phyloP scores from a whole-genome alignment of 192 early-diverging fungal species.

The Borealophlyctis nickersoniae region DNA sequence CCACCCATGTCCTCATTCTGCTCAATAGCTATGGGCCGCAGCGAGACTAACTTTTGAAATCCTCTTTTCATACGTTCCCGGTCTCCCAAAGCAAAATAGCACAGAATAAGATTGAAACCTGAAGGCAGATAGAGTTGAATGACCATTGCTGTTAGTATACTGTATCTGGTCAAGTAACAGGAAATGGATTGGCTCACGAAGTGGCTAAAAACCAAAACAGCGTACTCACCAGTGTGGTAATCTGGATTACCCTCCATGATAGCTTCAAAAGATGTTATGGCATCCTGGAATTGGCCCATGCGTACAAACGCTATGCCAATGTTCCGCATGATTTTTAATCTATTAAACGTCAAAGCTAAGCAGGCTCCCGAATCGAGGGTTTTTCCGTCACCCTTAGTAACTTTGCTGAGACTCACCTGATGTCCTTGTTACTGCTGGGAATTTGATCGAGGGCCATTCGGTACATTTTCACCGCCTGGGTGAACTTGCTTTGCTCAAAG shows the following conservation, averaged over 20 bases:
- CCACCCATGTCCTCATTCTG: conserved; percentile 43
- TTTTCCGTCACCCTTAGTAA: conserved; percentile 10
- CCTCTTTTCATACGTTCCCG: conserved; percentile 52
- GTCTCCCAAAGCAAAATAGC: conserved; percentile 62
- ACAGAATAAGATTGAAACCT: conserved; percentile 61
- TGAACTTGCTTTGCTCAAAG: conserved; percentile 56
- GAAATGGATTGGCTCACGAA: no score
- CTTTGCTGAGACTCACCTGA: conserved; percentile 33
- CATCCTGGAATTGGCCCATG: conserved; percentile 59
- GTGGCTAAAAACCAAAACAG: no score
- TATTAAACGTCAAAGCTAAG: conserved; percentile 8
- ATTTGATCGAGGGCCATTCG: conserved; percentile 64
- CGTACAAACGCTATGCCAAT: conserved; percentile 57
- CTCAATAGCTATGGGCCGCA: conserved; percentile 40
- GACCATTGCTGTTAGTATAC: conserved; percentile 11
- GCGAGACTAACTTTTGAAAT: conserved; percentile 48
- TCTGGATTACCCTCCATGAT: conserved; percentile 59
- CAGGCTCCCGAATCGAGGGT: background rate
- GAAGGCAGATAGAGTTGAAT: background rate
- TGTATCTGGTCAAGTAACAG: background rate
- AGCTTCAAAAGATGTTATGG: conserved; percentile 58
- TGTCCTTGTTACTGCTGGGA: conserved; percentile 51
- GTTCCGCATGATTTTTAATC: conserved; percentile 59
- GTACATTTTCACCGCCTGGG: conserved; percentile 64
- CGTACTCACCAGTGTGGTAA: conserved; percentile 44